Conservation (phyloP, 192 early-diverging fungal genomes). For the Podochytrium sp. region DNA sequence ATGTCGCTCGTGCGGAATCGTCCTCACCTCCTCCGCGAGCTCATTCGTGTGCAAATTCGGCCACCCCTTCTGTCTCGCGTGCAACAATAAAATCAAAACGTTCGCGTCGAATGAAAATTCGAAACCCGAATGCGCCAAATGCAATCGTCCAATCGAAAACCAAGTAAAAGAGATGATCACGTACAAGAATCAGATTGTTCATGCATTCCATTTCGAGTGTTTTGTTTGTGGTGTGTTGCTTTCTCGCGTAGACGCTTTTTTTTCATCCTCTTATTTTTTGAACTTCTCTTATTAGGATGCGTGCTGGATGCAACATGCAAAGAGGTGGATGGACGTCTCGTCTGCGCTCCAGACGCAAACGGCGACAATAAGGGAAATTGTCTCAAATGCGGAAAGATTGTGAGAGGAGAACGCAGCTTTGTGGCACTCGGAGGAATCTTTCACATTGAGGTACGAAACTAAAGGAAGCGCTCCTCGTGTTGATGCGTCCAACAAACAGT, state of each 20-base stretch:
- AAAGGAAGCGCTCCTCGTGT: background rate
- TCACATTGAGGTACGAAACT: constrained; percentile 48
- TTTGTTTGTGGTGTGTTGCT: constrained; percentile 34
- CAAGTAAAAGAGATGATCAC: constrained; percentile 29
- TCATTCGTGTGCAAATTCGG: constrained; percentile 49
- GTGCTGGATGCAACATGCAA: constrained; percentile 33
- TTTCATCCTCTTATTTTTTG: background rate
- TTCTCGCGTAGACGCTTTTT: background rate
- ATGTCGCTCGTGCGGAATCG: constrained; percentile 44
- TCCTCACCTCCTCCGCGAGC: constrained; percentile 28
- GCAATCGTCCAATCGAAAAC: constrained; percentile 49
- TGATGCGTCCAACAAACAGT: constrained; percentile 16
- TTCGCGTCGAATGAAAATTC: constrained; percentile 19
- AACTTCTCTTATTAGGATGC: background rate
- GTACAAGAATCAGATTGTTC: constrained; percentile 39
- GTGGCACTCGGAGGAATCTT: constrained; percentile 48
- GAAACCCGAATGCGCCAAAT: constrained; percentile 30
- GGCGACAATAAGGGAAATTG: constrained; percentile 38
- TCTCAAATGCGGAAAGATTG: constrained; percentile 45
- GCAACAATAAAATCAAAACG: constrained; percentile 38
- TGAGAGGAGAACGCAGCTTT: constrained; percentile 43
- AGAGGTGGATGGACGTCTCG: constrained; percentile 56
- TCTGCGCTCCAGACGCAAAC: constrained; percentile 50
- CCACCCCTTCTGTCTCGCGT: constrained; percentile 54
- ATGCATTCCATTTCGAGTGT: constrained; percentile 55